Percentiles rank a stretch among this genome's conserved stretches.
Conservation (phyloP, 73 alveolate species). For the Tetrahymena malaccensis region DNA sequence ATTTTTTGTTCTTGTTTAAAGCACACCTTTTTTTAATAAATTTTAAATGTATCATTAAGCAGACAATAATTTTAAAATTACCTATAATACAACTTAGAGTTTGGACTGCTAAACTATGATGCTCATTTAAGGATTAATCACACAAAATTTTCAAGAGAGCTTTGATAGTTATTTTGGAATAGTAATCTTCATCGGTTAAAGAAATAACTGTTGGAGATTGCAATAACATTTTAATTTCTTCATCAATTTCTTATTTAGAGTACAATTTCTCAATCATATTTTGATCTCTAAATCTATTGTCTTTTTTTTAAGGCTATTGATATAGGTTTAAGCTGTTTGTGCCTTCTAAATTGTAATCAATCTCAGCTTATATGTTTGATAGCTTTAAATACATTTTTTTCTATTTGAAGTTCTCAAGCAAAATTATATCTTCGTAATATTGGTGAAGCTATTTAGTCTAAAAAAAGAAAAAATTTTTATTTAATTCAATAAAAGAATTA, state of each 20-base stretch:
- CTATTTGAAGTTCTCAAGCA: slow-evolving; percentile 5
- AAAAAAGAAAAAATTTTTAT: not conserved
- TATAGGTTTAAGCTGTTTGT: not conserved
- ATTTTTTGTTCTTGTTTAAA: slow-evolving; percentile 25
- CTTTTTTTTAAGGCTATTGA: not conserved
- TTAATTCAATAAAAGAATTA: not conserved
- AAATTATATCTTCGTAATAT: slow-evolving; percentile 20
- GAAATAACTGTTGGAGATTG: slow-evolving; percentile 26
- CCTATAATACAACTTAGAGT: slow-evolving; percentile 38
- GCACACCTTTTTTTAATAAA: not conserved
- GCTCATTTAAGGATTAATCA: slow-evolving; percentile 20
- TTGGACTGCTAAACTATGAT: slow-evolving; percentile 28
- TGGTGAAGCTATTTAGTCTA: not conserved
- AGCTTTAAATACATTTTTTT: not conserved
- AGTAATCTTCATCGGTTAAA: slow-evolving; percentile 17
- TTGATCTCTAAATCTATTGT: not conserved
- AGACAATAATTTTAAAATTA: not conserved
- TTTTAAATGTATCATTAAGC: not conserved
- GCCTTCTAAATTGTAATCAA: not conserved
- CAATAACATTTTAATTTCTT: slow-evolving; percentile 19
- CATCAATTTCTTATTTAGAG: slow-evolving; percentile 5
- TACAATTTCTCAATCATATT: not conserved
- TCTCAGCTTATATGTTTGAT: not conserved
- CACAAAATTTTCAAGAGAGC: slow-evolving; percentile 17
- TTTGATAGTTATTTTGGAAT: slow-evolving; percentile 25